Evolutionary conservation across 306 rosid species (phyloP), one percentile per base, ranked within the genome.

Genomic region (Luffa aegyptiaca): DNA sequence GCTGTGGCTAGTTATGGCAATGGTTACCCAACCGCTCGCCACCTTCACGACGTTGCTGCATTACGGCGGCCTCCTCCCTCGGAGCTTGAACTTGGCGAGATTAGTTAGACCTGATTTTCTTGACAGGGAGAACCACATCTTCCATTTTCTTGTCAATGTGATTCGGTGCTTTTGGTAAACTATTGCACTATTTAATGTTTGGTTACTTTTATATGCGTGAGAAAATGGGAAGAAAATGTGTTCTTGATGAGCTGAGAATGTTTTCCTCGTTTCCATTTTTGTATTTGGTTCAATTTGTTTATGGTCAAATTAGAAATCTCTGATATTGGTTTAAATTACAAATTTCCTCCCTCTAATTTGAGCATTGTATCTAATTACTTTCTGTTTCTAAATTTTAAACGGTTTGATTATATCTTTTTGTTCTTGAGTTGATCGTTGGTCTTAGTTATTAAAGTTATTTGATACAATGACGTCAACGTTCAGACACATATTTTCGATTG

Each of bases 151-250:
- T 48, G 65, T 71, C 66, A n/a, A n/a, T 69, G 33, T 69, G 17
- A n/a, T 69, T 42, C 75, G 75, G 10, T 69, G 75, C 35, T 69
- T 69, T 36, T 75, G 78, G 46, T 75, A 75, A 49, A 74, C 6
- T 73, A 12, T 14, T 16, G 2, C 8, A 17, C 42, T 0, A 1
- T 48, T 21, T 41, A 8, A 11, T 33, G 17, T 44, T 11, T 11
- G 2, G 8, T 45, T 45, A 42, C 55, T 70, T 70, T 70, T 39
- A 68, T 68, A 3, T 71, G 36, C 31, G 11, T 68, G 8, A 41
- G 9, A 42, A n/a, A 44, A 71, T n/a, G 18, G 16, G 74, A 71
- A 71, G 5, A 64, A 35, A 14, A 65, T 37, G 5, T 16, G 49
- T 66, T 66, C 49, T 63, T 66, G 39, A 59, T 17, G 49, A 64